Conservation (phyloP, 108 stramenopile species). For the Parietichytrium sp. region DNA sequence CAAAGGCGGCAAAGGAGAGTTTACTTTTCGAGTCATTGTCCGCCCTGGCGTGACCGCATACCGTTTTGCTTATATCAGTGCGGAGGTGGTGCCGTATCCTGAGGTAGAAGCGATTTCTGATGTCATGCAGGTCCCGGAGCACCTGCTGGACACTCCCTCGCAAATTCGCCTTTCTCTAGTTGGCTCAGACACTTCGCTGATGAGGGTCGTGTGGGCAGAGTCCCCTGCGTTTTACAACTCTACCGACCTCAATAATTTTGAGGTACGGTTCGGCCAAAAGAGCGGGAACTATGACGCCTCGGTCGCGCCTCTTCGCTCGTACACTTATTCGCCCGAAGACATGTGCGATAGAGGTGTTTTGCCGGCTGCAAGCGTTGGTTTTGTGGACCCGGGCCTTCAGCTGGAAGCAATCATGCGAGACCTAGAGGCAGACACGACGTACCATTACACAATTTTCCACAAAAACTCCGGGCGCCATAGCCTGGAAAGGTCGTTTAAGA, state of each 20-base stretch:
- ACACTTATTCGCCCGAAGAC: not conserved
- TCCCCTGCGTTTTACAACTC: not conserved
- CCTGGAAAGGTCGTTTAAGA: too few species aligned
- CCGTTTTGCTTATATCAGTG: not conserved
- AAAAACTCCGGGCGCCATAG: too few species aligned
- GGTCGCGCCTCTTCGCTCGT: too few species aligned
- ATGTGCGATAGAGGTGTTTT: not conserved
- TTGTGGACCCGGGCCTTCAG: not conserved
- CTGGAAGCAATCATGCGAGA: not conserved
- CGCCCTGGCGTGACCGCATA: conserved; percentile 7
- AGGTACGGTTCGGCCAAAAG: too few species aligned
- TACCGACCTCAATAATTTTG: too few species aligned
- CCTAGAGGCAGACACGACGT: not conserved
- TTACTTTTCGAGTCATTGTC: not conserved
- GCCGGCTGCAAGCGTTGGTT: conserved; percentile 17
- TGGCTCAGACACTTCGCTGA: not conserved
- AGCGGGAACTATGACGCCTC: too few species aligned
- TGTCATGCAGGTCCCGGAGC: not conserved
- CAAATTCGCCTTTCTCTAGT: conserved; percentile 21
- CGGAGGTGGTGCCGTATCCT: conserved; percentile 2
- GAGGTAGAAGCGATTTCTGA: not conserved
- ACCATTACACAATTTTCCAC: not conserved
- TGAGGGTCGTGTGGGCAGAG: not conserved
- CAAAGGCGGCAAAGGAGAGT: not conserved
- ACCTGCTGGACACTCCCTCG: not conserved